Conservation (phyloP, 2,329 filamentous ascomycete genomes). For the Aphanocladium album region DNA sequence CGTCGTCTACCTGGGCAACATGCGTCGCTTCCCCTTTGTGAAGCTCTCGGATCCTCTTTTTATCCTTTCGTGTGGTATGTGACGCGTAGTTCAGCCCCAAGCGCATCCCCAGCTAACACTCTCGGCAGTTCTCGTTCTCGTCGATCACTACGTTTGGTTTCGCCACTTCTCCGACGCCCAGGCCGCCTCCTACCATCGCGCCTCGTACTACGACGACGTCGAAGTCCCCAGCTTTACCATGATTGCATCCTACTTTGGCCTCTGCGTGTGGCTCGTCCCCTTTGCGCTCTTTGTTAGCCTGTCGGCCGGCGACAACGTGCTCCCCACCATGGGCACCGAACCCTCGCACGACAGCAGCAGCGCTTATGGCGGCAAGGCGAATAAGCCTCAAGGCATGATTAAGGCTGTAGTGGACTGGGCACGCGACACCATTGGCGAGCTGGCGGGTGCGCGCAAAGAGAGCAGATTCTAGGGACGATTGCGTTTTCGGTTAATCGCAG, state of each 20-base stretch:
- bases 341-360: conserved; percentile 40
- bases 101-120: not conserved
- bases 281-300: conserved; percentile 93
- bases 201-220: conserved; percentile 57
- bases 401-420: conserved; percentile 60
- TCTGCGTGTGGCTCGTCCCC: conserved; percentile 95
- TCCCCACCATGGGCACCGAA: conserved; percentile 81
- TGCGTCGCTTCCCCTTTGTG: conserved; percentile 69
- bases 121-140: conserved; percentile 64
- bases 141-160: conserved; percentile 97
- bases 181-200: conserved; percentile 51
- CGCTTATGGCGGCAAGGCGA: conserved; percentile 18
- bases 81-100: not conserved
- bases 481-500: too few relatives aligned
- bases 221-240: conserved; percentile 80
- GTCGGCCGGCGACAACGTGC: conserved; percentile 88
- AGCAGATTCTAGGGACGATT: conserved; percentile 17
- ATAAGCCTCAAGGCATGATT: conserved; percentile 57
- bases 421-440: conserved; percentile 46
- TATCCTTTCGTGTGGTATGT: conserved; percentile 71
- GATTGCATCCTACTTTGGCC: conserved; percentile 91
- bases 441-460: conserved; percentile 28
- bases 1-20: conserved; percentile 81
- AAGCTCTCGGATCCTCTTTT: conserved; percentile 86
- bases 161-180: conserved; percentile 73